Evolutionary conservation across 345 rosid genomes (phyloP).

Genomic region (Gossypium bickii): DNA sequence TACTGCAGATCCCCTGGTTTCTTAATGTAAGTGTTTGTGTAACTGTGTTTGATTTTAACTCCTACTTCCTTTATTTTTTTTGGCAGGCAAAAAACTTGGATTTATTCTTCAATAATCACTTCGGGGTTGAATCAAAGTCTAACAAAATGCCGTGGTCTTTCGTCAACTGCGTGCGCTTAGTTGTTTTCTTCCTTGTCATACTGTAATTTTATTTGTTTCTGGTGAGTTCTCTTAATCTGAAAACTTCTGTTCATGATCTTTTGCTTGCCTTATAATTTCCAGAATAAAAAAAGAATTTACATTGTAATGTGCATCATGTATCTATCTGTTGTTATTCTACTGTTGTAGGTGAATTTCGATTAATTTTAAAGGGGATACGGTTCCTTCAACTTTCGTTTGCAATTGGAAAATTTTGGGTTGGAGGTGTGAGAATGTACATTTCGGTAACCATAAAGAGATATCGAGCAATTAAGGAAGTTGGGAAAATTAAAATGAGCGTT

Average conservation of each 20-base stretch:
- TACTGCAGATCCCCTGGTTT: not conserved
- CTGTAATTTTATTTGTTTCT: constrained; percentile 46
- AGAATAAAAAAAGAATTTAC: not conserved
- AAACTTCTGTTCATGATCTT: not conserved
- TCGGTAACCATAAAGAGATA: constrained; percentile 64
- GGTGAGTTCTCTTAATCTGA: constrained; percentile 30
- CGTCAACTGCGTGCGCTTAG: constrained; percentile 64
- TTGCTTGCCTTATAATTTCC: not conserved
- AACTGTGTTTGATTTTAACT: constrained; percentile 8
- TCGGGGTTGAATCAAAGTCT: constrained; percentile 23
- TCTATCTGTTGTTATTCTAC: not conserved
- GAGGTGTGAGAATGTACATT: constrained; percentile 74
- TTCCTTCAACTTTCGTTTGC: constrained; percentile 16
- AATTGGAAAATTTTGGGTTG: constrained; percentile 22
- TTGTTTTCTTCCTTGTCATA: constrained; percentile 70
- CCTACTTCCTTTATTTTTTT: constrained; percentile 9
- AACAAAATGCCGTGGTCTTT: constrained; percentile 81
- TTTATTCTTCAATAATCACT: not conserved
- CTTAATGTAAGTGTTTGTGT: not conserved
- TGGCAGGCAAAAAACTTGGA: constrained; percentile 27
- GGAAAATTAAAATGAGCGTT: constrained; percentile 74
- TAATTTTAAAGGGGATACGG: constrained; percentile 15
- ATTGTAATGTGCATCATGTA: not conserved
- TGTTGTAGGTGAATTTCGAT: constrained; percentile 36
- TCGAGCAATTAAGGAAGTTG: constrained; percentile 66